phyloP scores from a whole-genome alignment of 176 grass and related monocot genomes.

The Cymbopogon citratus region DNA sequence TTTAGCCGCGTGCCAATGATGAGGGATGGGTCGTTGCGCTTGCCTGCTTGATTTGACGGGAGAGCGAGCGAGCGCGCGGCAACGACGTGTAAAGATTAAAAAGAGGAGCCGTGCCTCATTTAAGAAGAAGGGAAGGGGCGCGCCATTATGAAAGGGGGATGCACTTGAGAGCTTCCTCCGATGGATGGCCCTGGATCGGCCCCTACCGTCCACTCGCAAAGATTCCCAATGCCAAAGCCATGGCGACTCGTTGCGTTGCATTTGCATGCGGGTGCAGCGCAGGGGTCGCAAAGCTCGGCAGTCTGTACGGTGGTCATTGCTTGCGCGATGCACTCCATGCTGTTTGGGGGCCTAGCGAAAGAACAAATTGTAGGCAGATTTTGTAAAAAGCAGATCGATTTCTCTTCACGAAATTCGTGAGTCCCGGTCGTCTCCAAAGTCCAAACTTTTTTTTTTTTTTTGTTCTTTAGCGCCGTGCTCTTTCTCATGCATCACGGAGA shows the following conservation, averaged over 20 bases:
- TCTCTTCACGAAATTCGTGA: too few species aligned
- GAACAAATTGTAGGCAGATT: too few species aligned
- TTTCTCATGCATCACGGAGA: too few species aligned
- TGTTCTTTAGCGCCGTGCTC: too few species aligned
- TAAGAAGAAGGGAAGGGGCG: background rate
- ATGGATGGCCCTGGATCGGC: background rate
- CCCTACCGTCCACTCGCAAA: background rate
- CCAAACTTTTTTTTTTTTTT: too few species aligned
- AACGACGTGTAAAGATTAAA: conserved; percentile 13
- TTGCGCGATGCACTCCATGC: too few species aligned
- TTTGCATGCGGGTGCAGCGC: background rate
- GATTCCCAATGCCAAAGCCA: background rate
- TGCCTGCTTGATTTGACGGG: background rate
- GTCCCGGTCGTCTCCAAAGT: too few species aligned
- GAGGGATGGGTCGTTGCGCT: background rate
- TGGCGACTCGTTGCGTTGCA: background rate
- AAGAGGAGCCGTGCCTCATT: background rate
- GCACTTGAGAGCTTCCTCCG: background rate
- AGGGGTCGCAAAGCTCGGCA: background rate
- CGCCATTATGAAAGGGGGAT: conserved; percentile 8
- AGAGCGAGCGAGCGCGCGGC: background rate
- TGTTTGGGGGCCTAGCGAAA: too few species aligned
- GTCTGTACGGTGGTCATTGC: too few species aligned
- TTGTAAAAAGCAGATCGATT: too few species aligned
- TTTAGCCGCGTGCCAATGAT: conserved; percentile 36